These are phyloP conservation scores for Penicillium sp. DNA, from an alignment of 2,329 filamentous ascomycete species.

Conservation along the genomic window DNA sequence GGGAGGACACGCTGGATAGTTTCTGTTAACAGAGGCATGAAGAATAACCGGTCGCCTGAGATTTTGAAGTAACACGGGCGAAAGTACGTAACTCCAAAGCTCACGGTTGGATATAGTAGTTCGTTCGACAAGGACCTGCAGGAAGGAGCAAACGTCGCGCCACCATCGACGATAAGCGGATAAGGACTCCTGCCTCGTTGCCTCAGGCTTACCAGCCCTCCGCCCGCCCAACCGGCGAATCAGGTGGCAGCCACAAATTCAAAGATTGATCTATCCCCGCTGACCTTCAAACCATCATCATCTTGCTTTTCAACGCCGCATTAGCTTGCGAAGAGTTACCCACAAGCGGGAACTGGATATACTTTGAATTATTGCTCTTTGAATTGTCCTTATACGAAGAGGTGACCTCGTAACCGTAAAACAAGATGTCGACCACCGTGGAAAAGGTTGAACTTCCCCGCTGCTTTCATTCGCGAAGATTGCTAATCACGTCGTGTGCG, in stretches of 20 bases:
- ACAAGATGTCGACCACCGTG: slow-evolving; percentile 92
- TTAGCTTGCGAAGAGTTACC: slow-evolving; percentile 12
- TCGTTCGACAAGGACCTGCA: background rate
- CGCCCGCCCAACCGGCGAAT: slow-evolving; percentile 29
- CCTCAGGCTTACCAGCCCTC: slow-evolving; percentile 28
- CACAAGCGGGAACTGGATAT: background rate
- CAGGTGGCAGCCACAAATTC: slow-evolving; percentile 41
- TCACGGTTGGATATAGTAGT: background rate
- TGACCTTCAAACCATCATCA: slow-evolving; percentile 10
- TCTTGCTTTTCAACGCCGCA: slow-evolving; percentile 20
- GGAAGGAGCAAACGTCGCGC: slow-evolving; percentile 11
- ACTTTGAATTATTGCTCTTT: background rate
- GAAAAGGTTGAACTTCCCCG: slow-evolving; percentile 74
- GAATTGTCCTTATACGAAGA: slow-evolving; percentile 17
- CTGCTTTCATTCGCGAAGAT: background rate
- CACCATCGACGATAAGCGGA: slow-evolving; percentile 29
- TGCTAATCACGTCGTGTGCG: slow-evolving; percentile 36
- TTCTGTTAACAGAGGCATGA: background rate
- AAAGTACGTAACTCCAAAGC: background rate
- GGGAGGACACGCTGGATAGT: background rate
- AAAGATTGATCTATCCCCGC: slow-evolving; percentile 28
- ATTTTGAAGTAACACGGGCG: background rate
- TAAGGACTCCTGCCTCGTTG: slow-evolving; percentile 7
- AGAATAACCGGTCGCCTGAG: background rate
- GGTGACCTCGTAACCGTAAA: slow-evolving; percentile 30